These are phyloP conservation scores for Clitopilus hobsonii DNA, from an alignment of 768 basidiomycete species.

Conservation along the genomic window DNA sequence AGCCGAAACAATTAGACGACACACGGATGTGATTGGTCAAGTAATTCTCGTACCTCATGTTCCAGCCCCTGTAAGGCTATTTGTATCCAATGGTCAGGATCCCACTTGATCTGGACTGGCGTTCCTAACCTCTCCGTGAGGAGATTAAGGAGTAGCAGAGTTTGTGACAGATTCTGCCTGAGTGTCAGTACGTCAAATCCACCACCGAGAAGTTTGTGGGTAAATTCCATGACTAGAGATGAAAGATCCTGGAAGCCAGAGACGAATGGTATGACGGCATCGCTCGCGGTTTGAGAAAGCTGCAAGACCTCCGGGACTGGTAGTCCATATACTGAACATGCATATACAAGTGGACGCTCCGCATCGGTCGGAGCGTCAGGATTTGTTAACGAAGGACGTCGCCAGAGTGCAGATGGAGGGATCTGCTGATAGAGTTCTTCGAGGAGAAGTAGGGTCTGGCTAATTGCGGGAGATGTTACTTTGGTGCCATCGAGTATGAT, in stretches of 20 bases:
- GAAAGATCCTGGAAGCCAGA: constrained; percentile 53
- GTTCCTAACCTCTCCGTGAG: constrained; percentile 42
- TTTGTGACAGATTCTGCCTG: constrained; percentile 49
- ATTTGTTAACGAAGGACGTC: constrained; percentile 42
- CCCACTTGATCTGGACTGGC: constrained; percentile 45
- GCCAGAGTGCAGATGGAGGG: constrained; percentile 43
- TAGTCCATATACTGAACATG: constrained; percentile 55
- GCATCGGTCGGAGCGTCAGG: constrained; percentile 24
- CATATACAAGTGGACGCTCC: constrained; percentile 47
- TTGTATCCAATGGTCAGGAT: constrained; percentile 60
- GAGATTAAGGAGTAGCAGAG: constrained; percentile 45
- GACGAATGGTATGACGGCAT: constrained; percentile 43
- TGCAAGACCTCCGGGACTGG: background rate
- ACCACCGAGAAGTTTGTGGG: constrained; percentile 27
- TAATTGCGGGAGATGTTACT: constrained; percentile 28
- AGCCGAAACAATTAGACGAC: constrained; percentile 5
- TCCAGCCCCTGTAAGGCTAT: constrained; percentile 49
- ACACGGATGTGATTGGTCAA: constrained; percentile 4
- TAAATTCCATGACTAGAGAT: constrained; percentile 41
- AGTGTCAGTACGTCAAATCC: constrained; percentile 24
- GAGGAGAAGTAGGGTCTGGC: constrained; percentile 42
- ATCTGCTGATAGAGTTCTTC: constrained; percentile 51
- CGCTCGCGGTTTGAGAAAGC: background rate
- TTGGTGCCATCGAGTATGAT: constrained; percentile 30
- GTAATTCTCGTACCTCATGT: constrained; percentile 40